These are phyloP conservation scores for Sarocladium strictum DNA, from an alignment of 2,329 filamentous ascomycete genomes.

Conservation along the genomic window DNA sequence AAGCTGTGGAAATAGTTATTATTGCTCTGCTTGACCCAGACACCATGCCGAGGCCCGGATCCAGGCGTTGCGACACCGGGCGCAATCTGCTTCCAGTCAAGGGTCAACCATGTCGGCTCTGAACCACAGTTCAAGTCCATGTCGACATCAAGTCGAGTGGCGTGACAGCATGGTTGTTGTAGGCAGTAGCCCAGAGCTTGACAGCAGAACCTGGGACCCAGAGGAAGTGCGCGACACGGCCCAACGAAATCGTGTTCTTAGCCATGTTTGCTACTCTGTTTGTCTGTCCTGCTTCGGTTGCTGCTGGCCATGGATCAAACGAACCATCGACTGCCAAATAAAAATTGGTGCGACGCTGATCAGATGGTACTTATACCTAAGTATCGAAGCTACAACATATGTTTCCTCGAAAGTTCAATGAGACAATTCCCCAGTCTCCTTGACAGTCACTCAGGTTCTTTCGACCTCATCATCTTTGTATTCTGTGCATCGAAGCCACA, in stretches of 20 bases:
- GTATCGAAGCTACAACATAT: too few species aligned
- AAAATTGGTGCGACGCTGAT: background rate
- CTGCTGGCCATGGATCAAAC: background rate
- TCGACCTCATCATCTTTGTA: too few species aligned
- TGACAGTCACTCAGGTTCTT: too few species aligned
- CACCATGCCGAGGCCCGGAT: conserved; percentile 58
- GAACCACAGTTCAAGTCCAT: conserved; percentile 41
- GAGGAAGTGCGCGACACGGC: conserved; percentile 2
- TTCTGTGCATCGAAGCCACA: too few species aligned
- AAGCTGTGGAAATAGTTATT: conserved; percentile 53
- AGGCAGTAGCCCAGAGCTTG: conserved; percentile 27
- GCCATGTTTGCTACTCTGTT: background rate
- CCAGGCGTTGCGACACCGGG: conserved; percentile 33
- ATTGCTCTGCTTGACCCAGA: conserved; percentile 42
- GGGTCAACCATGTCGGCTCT: conserved; percentile 55
- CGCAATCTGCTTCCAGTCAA: conserved; percentile 28
- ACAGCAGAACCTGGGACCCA: background rate
- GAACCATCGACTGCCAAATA: background rate
- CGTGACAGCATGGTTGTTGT: conserved; percentile 37
- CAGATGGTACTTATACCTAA: background rate
- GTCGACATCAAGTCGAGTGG: conserved; percentile 40
- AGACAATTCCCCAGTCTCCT: background rate
- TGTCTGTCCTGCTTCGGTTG: background rate
- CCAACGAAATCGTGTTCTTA: background rate
- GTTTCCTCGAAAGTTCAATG: background rate